These are phyloP conservation scores for thale cress (Arabidopsis thaliana) DNA, from an alignment of 345 rosid genomes.

Conservation along the genomic window DNA sequence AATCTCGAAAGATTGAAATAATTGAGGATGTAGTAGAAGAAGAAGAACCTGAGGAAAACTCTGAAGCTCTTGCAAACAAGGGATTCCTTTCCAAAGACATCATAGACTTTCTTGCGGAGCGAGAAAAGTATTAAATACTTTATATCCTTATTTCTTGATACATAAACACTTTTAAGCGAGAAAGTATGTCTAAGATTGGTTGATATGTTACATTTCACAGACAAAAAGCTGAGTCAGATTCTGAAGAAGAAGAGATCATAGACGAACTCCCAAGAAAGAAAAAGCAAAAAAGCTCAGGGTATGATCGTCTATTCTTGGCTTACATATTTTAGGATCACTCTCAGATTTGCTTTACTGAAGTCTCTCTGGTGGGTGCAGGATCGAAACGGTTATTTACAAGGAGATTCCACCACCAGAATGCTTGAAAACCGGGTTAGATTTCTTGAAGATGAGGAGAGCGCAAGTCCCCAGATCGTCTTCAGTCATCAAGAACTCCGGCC, in stretches of 20 bases:
- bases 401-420: conserved; percentile 78
- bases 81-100: conserved; percentile 86
- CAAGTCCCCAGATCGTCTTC: conserved; percentile 79
- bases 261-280: conserved; percentile 55
- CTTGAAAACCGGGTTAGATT: conserved; percentile 71
- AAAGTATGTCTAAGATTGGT: conserved; percentile 1
- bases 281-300: conserved; percentile 74
- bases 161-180: conserved; percentile 1
- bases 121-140: conserved; percentile 63
- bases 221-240: conserved; percentile 60
- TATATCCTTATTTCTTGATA: background rate
- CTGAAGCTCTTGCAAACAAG: conserved; percentile 45
- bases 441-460: conserved; percentile 81
- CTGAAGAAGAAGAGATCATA: conserved; percentile 58
- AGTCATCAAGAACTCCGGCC: conserved; percentile 71
- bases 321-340: background rate
- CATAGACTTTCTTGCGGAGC: conserved; percentile 75
- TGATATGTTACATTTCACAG: conserved; percentile 47
- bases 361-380: conserved; percentile 52
- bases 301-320: background rate
- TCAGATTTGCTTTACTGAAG: background rate
- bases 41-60: conserved; percentile 44
- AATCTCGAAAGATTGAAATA: conserved; percentile 44
- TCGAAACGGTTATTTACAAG: conserved; percentile 65
- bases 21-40: conserved; percentile 49